Evolutionary conservation across 2,329 filamentous ascomycete genomes (phyloP).

Genomic region (Fusarium anthophilum): DNA sequence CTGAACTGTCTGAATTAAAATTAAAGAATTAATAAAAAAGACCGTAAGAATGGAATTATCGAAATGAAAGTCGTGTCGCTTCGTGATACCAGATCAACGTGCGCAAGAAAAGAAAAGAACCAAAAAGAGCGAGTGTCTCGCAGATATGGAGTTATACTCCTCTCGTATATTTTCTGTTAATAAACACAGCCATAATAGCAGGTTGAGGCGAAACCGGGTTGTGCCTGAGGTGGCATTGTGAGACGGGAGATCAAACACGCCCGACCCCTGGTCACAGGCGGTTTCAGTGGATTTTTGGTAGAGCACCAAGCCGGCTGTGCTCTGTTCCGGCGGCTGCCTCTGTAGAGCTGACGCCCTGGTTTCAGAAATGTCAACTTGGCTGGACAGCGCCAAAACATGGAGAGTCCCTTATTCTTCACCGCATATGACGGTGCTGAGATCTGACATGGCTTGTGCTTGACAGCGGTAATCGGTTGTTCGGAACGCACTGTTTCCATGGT

Average conservation of each 20-base stretch:
- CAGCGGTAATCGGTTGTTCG: background rate
- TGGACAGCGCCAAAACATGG: background rate
- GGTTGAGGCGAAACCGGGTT: constrained; percentile 37
- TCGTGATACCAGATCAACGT: constrained; percentile 30
- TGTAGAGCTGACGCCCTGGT: background rate
- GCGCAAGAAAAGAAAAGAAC: background rate
- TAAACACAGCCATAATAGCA: background rate
- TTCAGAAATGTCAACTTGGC: constrained; percentile 4
- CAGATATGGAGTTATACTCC: constrained; percentile 13
- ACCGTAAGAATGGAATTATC: constrained; percentile 19
- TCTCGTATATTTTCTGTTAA: background rate
- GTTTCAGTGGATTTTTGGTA: background rate
- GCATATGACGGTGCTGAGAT: background rate
- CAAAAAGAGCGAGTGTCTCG: background rate
- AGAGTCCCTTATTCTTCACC: background rate
- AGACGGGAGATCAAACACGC: constrained; percentile 39
- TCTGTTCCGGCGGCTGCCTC: constrained; percentile 7
- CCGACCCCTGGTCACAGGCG: constrained; percentile 3
- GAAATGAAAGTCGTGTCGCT: constrained; percentile 22
- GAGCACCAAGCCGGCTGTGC: constrained; percentile 20
- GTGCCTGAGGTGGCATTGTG: constrained; percentile 32
- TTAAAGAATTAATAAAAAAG: constrained; percentile 16
- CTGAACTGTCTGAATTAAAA: constrained; percentile 14
- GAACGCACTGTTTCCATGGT: background rate
- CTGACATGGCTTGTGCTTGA: background rate